A percentile compares a stretch with the other conserved stretches of the same genome.
phyloP scores from a whole-genome alignment of 176 grass and related monocot species.

The Bonia amplexicaulis region DNA sequence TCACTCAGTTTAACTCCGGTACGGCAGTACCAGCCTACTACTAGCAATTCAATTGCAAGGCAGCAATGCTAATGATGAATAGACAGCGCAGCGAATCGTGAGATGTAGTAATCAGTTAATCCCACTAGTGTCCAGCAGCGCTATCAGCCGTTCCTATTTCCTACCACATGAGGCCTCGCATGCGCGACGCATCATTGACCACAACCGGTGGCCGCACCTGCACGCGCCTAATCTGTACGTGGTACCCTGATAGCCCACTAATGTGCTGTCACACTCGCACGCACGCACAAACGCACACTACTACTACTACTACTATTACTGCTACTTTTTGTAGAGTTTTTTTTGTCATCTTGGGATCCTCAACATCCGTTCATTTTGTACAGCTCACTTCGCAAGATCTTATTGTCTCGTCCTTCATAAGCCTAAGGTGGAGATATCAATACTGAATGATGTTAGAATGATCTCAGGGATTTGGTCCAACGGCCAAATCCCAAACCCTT shows the following conservation, averaged over 20 bases:
- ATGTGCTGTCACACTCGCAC: background rate
- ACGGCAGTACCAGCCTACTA: background rate
- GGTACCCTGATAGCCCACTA: background rate
- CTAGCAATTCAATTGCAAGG: background rate
- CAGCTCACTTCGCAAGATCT: too few species aligned
- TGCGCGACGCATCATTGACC: background rate
- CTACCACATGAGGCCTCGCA: slow-evolving; percentile 30
- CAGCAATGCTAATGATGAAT: background rate
- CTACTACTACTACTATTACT: background rate
- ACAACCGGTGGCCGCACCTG: background rate
- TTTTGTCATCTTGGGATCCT: too few species aligned
- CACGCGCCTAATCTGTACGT: background rate
- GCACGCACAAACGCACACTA: background rate
- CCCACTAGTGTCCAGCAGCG: background rate
- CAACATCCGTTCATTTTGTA: too few species aligned
- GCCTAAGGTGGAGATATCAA: too few species aligned
- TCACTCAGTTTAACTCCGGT: background rate
- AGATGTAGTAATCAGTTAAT: background rate
- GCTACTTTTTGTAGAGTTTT: too few species aligned
- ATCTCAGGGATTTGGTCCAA: too few species aligned
- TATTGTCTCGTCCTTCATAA: too few species aligned
- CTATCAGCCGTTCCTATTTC: background rate
- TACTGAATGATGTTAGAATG: too few species aligned
- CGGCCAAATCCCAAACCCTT: too few species aligned
- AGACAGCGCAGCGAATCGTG: slow-evolving; percentile 7